Evolutionary conservation across 257 asterid species (phyloP).

Genomic region (Euphrasia confusa): DNA sequence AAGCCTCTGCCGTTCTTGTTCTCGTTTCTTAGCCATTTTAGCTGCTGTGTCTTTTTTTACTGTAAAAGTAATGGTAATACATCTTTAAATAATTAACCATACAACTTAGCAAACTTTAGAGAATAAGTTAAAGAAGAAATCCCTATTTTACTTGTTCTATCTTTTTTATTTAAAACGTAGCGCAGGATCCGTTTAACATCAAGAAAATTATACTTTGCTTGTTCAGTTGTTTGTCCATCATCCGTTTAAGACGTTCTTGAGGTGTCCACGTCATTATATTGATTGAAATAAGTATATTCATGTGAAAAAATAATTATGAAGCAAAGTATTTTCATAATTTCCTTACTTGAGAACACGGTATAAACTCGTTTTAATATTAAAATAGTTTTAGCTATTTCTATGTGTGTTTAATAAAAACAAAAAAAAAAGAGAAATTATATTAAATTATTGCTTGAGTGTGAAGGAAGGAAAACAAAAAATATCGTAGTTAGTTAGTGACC

Average conservation of each 20-base stretch:
- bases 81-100: conserved; percentile 20
- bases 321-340: too few species aligned
- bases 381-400: too few species aligned
- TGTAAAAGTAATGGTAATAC: conserved; percentile 37
- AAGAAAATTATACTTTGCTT: conserved; percentile 75
- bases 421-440: too few species aligned
- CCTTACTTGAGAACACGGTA: too few species aligned
- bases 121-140: conserved; percentile 9
- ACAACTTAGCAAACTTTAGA: conserved; percentile 19
- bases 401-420: too few species aligned
- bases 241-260: conserved; percentile 95
- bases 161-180: conserved; percentile 27
- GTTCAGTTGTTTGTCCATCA: conserved; percentile 95
- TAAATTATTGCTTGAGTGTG: too few species aligned
- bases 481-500: too few species aligned
- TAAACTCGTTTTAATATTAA: too few species aligned
- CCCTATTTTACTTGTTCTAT: conserved; percentile 24
- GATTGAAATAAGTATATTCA: too few species aligned
- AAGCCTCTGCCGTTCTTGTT: conserved; percentile 85
- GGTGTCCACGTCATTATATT: too few species aligned
- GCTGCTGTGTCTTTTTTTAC: conserved; percentile 88
- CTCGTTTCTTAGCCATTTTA: conserved; percentile 91
- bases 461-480: too few species aligned
- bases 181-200: conserved; percentile 26
- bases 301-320: too few species aligned